These are phyloP conservation scores for Phylloporus rhodoxanthus DNA, from an alignment of 768 basidiomycete species.

Conservation along the genomic window DNA sequence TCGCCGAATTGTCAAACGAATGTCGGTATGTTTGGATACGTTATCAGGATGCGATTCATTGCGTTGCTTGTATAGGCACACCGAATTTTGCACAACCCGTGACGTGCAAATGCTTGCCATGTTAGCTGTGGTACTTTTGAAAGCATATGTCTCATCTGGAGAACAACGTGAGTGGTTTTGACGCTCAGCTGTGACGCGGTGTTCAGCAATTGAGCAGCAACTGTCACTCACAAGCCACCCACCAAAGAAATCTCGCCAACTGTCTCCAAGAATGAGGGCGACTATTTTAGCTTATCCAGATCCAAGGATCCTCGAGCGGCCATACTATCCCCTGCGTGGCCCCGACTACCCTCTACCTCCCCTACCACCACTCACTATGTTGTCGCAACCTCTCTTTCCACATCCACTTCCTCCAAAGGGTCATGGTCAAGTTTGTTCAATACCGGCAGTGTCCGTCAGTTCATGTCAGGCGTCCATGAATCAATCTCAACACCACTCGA, in stretches of 20 bases:
- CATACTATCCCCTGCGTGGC: conserved; percentile 48
- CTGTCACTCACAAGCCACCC: conserved; percentile 11
- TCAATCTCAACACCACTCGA: conserved; percentile 38
- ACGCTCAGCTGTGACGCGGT: not conserved
- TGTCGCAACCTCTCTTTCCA: conserved; percentile 37
- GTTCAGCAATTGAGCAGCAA: not conserved
- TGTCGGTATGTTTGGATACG: conserved; percentile 38
- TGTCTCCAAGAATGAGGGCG: conserved; percentile 32
- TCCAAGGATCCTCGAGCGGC: conserved; percentile 35
- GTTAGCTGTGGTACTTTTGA: conserved; percentile 62
- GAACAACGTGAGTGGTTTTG: conserved; percentile 12
- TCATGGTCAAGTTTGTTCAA: conserved; percentile 81
- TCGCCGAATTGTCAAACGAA: conserved; percentile 38
- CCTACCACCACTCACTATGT: conserved; percentile 36
- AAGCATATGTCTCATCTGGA: conserved; percentile 26
- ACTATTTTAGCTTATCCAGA: conserved; percentile 52
- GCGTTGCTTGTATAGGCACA: conserved; percentile 31
- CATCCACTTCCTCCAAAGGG: conserved; percentile 61
- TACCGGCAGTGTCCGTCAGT: conserved; percentile 58
- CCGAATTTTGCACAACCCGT: conserved; percentile 41
- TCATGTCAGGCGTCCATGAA: conserved; percentile 59
- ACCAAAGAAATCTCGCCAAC: conserved; percentile 14
- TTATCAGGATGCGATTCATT: conserved; percentile 1
- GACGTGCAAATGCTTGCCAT: conserved; percentile 83
- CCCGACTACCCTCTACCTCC: conserved; percentile 41